Base-by-base conservation (phyloP, 73 alveolate species). In the Paramecium sexaurelia region DNA sequence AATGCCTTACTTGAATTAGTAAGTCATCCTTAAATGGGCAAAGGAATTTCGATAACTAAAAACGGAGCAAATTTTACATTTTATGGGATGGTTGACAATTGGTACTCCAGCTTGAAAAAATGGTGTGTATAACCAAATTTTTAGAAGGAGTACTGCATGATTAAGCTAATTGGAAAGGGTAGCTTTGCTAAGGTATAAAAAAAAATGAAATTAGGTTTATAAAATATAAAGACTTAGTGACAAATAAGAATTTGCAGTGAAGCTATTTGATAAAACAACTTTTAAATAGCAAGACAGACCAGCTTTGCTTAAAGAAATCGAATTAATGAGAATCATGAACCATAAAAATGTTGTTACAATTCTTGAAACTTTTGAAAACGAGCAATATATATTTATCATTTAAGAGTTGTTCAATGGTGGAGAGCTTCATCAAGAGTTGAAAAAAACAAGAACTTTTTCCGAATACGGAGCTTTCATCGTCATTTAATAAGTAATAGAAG, bases 281-380 rank as follows among this genome's bases (percentile, higher is more conserved):
- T 37, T 78, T 33, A 43, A 86, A 4, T 47, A 69, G 8, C 43
- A 56, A 22, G 94, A 88, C 27, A 67, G 90, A 39, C 75, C 90
- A 1, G 90, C 90, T 17, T 45, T 78, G 40, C 69, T 78, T 8
- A 78, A 78, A 43, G 90, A 78, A 45, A 29, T 78, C 13, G 90
- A 78, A 10, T 29, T 78, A 78, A 20, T 78, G 39, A 20, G 90
- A 20, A 20, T 22, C 8, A 39, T 78, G 90, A 39, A 78, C 55
- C 90, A 78, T 78, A 10, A 11, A 43, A 39, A 39, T 7, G 90
- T 78, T 5, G 40, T 78, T 4, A 17, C 75, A 7, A 84, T 94
- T 13, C 92, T 85, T 87, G 96, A 92, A 75, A 78, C 95, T 8
- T 27, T 85, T 20, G 95, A 95, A 87, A 95, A 91, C 85, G 92